Evolutionary conservation across 208 protist species (phyloP).

Genomic region (Acanthamoeba culbertsoni): DNA sequence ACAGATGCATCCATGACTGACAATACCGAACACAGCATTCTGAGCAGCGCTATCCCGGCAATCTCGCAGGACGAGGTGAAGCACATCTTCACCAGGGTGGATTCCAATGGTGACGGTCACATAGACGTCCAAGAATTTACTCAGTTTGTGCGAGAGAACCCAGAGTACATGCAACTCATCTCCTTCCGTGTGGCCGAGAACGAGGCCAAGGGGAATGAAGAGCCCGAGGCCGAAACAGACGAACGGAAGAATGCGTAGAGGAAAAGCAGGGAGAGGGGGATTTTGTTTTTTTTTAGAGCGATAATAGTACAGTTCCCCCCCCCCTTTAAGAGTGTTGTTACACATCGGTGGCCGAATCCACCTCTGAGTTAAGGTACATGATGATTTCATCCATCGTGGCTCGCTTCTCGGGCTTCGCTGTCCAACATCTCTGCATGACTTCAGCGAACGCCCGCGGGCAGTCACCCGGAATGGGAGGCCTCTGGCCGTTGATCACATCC

Average conservation of each 20-base stretch:
- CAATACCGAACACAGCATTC: background rate
- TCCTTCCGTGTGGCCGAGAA: background rate
- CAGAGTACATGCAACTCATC: slow-evolving; percentile 47
- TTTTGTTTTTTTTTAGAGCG: no score
- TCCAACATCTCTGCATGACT: background rate
- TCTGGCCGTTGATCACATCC: background rate
- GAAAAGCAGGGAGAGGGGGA: no score
- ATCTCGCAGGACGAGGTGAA: background rate
- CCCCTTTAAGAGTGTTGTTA: no score
- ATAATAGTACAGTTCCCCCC: no score
- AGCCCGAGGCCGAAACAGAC: background rate
- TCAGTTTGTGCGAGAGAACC: background rate
- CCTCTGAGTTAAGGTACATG: background rate
- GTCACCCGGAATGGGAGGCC: background rate
- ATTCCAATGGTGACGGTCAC: background rate
- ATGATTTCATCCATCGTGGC: background rate
- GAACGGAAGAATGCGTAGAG: background rate
- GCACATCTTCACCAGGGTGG: background rate
- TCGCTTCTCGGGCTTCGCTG: background rate
- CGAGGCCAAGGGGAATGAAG: background rate
- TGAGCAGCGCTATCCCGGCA: background rate
- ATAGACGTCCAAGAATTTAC: slow-evolving; percentile 21
- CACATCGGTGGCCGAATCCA: no score
- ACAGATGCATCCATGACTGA: background rate
- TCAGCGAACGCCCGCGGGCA: background rate